A percentile compares a stretch with the other conserved stretches of the same genome.
These are phyloP conservation scores for Chalaropsis ovoidea DNA, from an alignment of 2,329 filamentous ascomycete genomes.

Conservation along the genomic window DNA sequence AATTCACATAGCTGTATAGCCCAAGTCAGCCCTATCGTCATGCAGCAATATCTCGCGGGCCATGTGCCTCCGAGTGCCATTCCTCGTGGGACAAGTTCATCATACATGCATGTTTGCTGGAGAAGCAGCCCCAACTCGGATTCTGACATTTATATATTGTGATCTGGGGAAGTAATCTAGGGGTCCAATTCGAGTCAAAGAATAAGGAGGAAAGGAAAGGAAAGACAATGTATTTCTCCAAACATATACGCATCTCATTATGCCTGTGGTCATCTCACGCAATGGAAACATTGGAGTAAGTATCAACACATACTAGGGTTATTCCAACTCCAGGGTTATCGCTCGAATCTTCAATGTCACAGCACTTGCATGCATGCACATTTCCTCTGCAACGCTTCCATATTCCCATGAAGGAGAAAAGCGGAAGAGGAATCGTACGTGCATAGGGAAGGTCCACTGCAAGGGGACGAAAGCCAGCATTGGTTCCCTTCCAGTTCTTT, in stretches of 20 bases:
- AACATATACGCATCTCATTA: neutral
- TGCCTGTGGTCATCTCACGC: no score
- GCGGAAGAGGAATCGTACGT: neutral
- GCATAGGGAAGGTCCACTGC: neutral
- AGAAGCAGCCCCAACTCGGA: slow-evolving; percentile 8
- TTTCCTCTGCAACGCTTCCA: neutral
- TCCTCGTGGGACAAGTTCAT: neutral
- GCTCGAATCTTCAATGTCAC: neutral
- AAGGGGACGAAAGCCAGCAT: slow-evolving; percentile 2
- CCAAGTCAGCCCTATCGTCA: no score
- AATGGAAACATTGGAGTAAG: neutral
- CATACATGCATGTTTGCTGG: neutral
- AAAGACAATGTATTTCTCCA: neutral
- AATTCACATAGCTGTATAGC: no score
- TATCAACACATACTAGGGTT: neutral
- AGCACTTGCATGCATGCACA: neutral
- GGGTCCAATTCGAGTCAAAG: neutral
- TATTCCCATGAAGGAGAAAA: neutral
- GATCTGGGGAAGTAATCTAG: neutral
- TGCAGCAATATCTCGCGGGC: neutral
- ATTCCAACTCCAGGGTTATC: neutral
- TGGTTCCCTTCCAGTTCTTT: neutral
- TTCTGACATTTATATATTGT: neutral
- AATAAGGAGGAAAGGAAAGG: neutral
- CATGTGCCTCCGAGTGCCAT: neutral